Base-by-base conservation (phyloP, 345 rosid species). In the Ricinus communis region DNA sequence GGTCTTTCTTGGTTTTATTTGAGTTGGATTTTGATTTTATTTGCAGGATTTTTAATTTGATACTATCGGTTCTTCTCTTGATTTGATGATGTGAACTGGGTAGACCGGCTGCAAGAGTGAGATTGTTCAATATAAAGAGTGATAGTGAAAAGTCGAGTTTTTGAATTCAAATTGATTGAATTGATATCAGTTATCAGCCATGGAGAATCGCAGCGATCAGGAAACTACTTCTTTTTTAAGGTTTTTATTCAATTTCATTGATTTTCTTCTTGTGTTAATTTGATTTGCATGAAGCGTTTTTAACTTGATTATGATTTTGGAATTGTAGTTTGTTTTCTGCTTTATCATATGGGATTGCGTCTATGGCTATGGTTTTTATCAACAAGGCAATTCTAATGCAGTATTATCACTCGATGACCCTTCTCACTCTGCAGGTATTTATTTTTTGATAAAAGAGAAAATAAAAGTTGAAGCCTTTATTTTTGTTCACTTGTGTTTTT, bases 331-430 rank as follows among this genome's bases (percentile, higher is more conserved):
- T 95, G 75, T 57, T 80, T 67, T 72, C 97, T 54, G 97, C 99
- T 12, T 66, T 92, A 68, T 89, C 97, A 3, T 95, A 95, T 87
- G 99, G 97, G 63, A 55, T 86, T 79, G 88, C 93, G 78, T 95
- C 97, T 0, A 95, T 95, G 99, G 96, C 97, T 5, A 95, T 95
- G 99, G 99, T 92, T 62, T 95, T 95, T 71, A 92, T 95, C 82
- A 95, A 95, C 57, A 95, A 92, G 80, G 97, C 97, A 40, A 86
- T 92, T 63, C 65, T 95, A 40, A 92, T 95, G 97, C 93, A 90
- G 77, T 95, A 89, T 77, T 71, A 87, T 11, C 69, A 90, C 60
- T 92, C 97, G 0, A 90, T 95, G 99, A 90, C 97, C 62, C 81
- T 95, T 77, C 97, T 95, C 64, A 82, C 91, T 2, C 41, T 92